phyloP scores from a whole-genome alignment of 176 grass and related monocot genomes.

The Ampelocalamus luodianensis region DNA sequence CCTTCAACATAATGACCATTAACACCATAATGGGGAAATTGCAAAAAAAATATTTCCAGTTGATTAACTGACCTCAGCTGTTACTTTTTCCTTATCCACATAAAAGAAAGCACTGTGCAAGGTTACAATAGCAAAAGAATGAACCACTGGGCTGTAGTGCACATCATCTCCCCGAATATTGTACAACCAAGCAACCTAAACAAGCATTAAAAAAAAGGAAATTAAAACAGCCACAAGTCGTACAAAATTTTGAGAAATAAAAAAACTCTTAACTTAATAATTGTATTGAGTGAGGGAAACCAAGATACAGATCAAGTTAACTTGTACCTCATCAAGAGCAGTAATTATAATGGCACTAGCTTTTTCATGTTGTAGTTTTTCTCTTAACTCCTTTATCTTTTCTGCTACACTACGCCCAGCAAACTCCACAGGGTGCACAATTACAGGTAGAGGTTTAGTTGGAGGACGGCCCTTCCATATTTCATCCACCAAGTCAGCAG shows the following conservation, averaged over 20 bases:
- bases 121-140: slow-evolving; percentile 96
- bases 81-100: slow-evolving; percentile 88
- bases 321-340: slow-evolving; percentile 87
- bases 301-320: slow-evolving; percentile 13
- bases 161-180: slow-evolving; percentile 94
- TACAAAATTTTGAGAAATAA: neutral
- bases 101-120: slow-evolving; percentile 83
- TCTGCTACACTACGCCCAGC: slow-evolving; percentile 65
- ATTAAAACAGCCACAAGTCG: neutral
- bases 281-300: slow-evolving; percentile 6
- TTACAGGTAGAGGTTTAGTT: slow-evolving; percentile 57
- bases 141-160: slow-evolving; percentile 86
- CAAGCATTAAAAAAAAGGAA: slow-evolving; percentile 40
- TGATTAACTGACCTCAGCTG: slow-evolving; percentile 66
- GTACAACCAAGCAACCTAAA: slow-evolving; percentile 94
- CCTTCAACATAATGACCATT: neutral
- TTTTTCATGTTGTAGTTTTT: slow-evolving; percentile 68
- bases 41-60: slow-evolving; percentile 1
- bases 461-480: slow-evolving; percentile 83
- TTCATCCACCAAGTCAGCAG: slow-evolving; percentile 81
- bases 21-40: neutral
- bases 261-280: slow-evolving; percentile 40
- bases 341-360: slow-evolving; percentile 66
- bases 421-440: slow-evolving; percentile 79
- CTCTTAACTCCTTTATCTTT: slow-evolving; percentile 80